Evolutionary conservation across 2,329 filamentous ascomycete species (phyloP), one percentile per base, ranked within the genome.

Genomic region (Diaporthe sp.): DNA sequence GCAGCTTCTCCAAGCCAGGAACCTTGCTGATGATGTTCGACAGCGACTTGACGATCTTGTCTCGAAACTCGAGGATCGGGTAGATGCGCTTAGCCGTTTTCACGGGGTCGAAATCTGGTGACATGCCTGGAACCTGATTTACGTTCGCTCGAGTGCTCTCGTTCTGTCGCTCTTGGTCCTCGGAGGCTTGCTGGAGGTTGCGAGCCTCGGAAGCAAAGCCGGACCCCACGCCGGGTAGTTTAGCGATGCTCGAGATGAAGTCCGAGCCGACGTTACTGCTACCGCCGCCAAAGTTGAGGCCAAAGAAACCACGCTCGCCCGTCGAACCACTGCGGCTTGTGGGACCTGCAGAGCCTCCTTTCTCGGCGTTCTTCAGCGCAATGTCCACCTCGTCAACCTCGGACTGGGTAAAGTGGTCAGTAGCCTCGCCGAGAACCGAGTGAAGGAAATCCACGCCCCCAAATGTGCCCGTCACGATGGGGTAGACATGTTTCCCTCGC

Each of bases 51-150:
- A 98, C 96, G 71, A 99, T 95, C 80, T 93, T 97, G 86, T 99
- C 97, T 75, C 96, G 91, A 87, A 98, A 99, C 75, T 94, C 90
- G 0, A 99, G 89, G 75, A 99, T 98, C 0, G 97, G 97, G 80
- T 98, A 98, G 77, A 99, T 98, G 84, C 97, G 92, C 51, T 89
- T 87, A 19, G 93, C 89, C 0, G 92, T 93, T 82, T 94, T 92
- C 78, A 94, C 90, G 0, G 94, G 93, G 79, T 98, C 96, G 75
- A 97, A 94, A 80, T 89, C 87, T 19, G 91, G 87, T 79, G 91
- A 93, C 88, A 96, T 94, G 8, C 94, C 94, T 27, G 93, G 93
- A 13, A 95, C 90, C 19, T 91, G 84, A 76, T 91, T 92, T 32
- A 79, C 80, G 77, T 88, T 92, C 70, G 83, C 86, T 75, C 87